Evolutionary conservation across 805 yeast species (phyloP).

Genomic region (Candida sithepensis): DNA sequence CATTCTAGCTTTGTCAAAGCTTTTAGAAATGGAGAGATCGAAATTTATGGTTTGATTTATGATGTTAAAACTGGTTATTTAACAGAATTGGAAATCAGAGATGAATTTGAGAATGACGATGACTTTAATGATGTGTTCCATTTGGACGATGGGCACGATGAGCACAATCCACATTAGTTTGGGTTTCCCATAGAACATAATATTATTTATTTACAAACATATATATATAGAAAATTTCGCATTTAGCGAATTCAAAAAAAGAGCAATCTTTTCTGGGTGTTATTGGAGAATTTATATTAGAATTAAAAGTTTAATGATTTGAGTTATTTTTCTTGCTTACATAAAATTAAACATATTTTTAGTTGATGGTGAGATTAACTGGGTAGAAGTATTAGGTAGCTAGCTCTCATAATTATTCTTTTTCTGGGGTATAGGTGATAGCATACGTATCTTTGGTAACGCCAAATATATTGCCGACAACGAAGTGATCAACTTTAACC

Average conservation of each 20-base stretch:
- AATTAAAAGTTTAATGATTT: background rate
- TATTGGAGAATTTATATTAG: background rate
- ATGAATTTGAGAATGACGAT: slow-evolving; percentile 20
- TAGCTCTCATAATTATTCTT: background rate
- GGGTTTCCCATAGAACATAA: background rate
- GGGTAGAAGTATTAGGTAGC: background rate
- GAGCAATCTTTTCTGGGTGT: background rate
- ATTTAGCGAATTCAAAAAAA: background rate
- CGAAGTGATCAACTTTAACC: slow-evolving; percentile 3
- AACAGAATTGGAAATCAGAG: slow-evolving; percentile 29
- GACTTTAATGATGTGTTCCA: slow-evolving; percentile 26
- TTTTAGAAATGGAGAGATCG: slow-evolving; percentile 54
- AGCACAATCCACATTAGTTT: slow-evolving; percentile 5
- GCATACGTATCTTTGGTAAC: slow-evolving; percentile 18
- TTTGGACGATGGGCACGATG: slow-evolving; percentile 16
- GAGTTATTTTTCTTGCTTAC: background rate
- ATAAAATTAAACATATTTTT: no score
- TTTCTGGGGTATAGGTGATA: background rate
- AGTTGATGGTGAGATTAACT: background rate
- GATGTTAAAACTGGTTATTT: slow-evolving; percentile 76
- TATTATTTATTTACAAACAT: background rate
- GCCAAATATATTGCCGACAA: slow-evolving; percentile 18
- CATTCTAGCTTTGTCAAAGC: slow-evolving; percentile 71
- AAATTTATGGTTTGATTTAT: slow-evolving; percentile 80
- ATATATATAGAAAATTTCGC: background rate